Evolutionary conservation across 2,329 filamentous ascomycete genomes (phyloP), one percentile per base, ranked within the genome.

Genomic region (Keithomyces neogunnii): DNA sequence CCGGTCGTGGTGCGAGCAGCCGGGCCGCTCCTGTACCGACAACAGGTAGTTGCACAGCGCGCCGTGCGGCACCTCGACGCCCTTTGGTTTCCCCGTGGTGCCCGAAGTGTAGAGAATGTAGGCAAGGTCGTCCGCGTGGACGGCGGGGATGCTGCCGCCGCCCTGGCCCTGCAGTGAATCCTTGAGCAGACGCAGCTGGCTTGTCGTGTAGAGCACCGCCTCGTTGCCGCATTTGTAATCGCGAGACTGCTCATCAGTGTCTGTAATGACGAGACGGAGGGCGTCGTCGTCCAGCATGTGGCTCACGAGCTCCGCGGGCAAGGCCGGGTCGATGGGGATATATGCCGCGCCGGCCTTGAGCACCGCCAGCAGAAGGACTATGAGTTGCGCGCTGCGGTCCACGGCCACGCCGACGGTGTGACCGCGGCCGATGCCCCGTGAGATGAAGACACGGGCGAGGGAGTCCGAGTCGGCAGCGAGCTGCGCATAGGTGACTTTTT

Each of bases 1-100:
- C 3, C 52, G 52, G 44, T 59, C 57, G 5, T 32, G 43, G 36
- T 53, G 48, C 10, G 26, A 45, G 35, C 53, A 55, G n/a, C 50
- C 55, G 2, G 55, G 52, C n/a, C 53, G 45, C 6, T 42, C n/a
- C 45, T 40, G 19, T 48, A 58, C 8, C 33, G 33, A 36, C 8
- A 8, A 9, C 4, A 36, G 33, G 11, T 9, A 36, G 33, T 40
- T 40, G 10, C 10, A 6, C 10, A n/a, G 10, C 5, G 38, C 38
- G 11, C 38, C 38, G 38, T 40, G 38, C 5, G 6, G 6, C 6
- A 40, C 13, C 38, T 13, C 10, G 11, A 40, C 38, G 38, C 38
- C 38, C 19, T 40, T 40, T 5, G 38, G 59, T 5, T 45, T 53
- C 5, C 60, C 61, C 1, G 61, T 63, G 4, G 53, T 56, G 8